Conservation (phyloP, 495 filamentous ascomycete species). For the Tuber melanosporum region DNA sequence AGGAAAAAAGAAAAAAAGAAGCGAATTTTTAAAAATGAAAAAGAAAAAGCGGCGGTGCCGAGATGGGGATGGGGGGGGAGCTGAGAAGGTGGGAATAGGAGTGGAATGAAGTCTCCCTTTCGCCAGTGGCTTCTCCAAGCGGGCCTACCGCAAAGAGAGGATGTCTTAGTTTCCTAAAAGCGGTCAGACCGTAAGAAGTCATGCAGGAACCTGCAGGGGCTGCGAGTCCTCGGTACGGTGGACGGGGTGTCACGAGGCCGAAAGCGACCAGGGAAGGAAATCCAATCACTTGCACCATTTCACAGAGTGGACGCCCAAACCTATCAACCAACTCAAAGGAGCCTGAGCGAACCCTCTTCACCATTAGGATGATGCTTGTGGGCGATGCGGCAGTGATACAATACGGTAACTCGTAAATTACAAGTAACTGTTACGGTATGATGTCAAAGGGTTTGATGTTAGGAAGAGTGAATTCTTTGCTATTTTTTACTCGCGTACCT, state of each 20-base stretch:
- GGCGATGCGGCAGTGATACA: slow-evolving; percentile 4
- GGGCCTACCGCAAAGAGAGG: slow-evolving; percentile 22
- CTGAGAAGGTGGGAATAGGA: slow-evolving; percentile 11
- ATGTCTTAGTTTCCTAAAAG: slow-evolving; percentile 39
- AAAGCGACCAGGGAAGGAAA: slow-evolving; percentile 16
- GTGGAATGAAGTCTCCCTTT: slow-evolving; percentile 8
- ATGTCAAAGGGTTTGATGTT: slow-evolving; percentile 22
- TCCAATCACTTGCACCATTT: slow-evolving; percentile 12
- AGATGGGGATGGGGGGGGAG: slow-evolving; percentile 11
- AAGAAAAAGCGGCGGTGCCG: slow-evolving; percentile 20
- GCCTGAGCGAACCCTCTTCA: slow-evolving; percentile 18
- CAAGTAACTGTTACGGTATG: slow-evolving; percentile 13
- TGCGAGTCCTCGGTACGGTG: slow-evolving; percentile 22
- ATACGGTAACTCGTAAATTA: too few species aligned
- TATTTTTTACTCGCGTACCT: neutral
- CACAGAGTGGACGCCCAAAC: slow-evolving; percentile 9
- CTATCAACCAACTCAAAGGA: slow-evolving; percentile 20
- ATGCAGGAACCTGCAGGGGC: slow-evolving; percentile 40
- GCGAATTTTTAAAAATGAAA: neutral
- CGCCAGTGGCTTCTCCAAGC: slow-evolving; percentile 37
- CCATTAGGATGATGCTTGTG: slow-evolving; percentile 6
- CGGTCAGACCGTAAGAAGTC: slow-evolving; percentile 38
- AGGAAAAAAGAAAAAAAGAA: neutral
- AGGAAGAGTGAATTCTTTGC: neutral
- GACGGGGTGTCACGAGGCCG: slow-evolving; percentile 33